Percentiles rank a stretch among this genome's conserved stretches.
Evolutionary conservation across 768 basidiomycete genomes (phyloP).

Genomic region (Cystobasidium tubakii): DNA sequence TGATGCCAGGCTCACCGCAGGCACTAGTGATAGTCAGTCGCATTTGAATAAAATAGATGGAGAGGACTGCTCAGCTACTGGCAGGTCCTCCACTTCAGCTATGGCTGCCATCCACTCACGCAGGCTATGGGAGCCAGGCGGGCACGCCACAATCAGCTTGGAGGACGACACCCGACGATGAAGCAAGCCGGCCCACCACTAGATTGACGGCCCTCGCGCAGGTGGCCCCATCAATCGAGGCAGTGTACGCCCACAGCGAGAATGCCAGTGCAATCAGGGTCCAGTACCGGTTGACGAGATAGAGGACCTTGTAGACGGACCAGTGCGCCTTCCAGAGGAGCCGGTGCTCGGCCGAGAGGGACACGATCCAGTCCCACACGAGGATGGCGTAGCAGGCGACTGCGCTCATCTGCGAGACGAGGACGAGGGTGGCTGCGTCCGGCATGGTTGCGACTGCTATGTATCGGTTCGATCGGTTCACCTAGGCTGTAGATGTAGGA

Average conservation of each 20-base stretch:
- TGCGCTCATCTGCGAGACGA: slow-evolving; percentile 31
- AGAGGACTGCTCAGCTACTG: too few species aligned
- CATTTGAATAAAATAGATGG: too few species aligned
- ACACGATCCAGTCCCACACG: slow-evolving; percentile 34
- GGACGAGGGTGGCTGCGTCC: background rate
- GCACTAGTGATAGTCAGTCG: too few species aligned
- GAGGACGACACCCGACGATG: background rate
- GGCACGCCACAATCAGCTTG: background rate
- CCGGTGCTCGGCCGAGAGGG: slow-evolving; percentile 10
- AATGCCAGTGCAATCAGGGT: background rate
- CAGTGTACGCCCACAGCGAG: slow-evolving; percentile 13
- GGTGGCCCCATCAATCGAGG: background rate
- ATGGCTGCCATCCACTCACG: background rate
- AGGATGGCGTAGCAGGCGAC: slow-evolving; percentile 12
- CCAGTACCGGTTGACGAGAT: slow-evolving; percentile 22
- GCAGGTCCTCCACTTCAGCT: background rate
- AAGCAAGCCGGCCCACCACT: background rate
- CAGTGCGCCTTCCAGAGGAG: slow-evolving; percentile 31
- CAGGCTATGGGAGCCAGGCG: background rate
- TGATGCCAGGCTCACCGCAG: background rate
- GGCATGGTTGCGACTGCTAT: background rate
- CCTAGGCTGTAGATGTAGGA: background rate
- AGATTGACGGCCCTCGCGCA: background rate
- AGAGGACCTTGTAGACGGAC: slow-evolving; percentile 17
- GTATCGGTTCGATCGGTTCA: background rate